Conservation (phyloP, 106 monocot species). For the Vanilla planifolia region DNA sequence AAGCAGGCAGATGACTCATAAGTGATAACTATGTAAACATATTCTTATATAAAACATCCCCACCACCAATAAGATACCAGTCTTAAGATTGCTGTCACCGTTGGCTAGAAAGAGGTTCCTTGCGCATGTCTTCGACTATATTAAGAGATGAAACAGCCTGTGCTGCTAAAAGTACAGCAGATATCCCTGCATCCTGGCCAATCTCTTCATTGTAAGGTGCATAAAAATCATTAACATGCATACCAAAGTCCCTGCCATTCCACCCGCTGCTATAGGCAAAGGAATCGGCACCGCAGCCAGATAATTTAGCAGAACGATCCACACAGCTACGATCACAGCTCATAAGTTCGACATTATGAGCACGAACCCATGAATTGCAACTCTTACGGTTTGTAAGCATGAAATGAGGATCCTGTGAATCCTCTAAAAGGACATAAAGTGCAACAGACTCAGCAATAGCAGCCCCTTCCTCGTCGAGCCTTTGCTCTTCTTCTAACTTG, state of each 20-base stretch:
- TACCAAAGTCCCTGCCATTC: slow-evolving; percentile 16
- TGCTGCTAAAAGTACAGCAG: slow-evolving; percentile 48
- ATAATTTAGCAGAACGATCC: slow-evolving; percentile 24
- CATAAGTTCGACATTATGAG: slow-evolving; percentile 23
- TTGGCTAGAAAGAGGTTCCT: too few relatives aligned
- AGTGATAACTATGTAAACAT: too few relatives aligned
- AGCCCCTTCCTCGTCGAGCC: slow-evolving; percentile 84
- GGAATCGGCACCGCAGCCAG: slow-evolving; percentile 16
- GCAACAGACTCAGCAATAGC: slow-evolving; percentile 91
- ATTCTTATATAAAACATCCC: too few relatives aligned
- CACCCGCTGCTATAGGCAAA: slow-evolving; percentile 26
- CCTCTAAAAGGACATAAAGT: slow-evolving; percentile 85
- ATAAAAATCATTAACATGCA: slow-evolving; percentile 17
- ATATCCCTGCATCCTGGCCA: slow-evolving; percentile 25
- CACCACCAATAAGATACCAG: too few relatives aligned
- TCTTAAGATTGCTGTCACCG: too few relatives aligned
- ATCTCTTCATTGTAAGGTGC: slow-evolving; percentile 30
- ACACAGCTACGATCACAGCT: slow-evolving; percentile 30
- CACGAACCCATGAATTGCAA: slow-evolving; percentile 13
- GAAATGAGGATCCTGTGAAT: slow-evolving; percentile 49
- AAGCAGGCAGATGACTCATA: too few relatives aligned
- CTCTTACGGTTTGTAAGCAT: slow-evolving; percentile 16
- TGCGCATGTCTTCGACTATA: too few relatives aligned
- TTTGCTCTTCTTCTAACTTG: slow-evolving; percentile 80
- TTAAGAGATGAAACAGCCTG: slow-evolving; percentile 72